phyloP scores from a whole-genome alignment of 768 basidiomycete species.

The Naganishia vishniacii region DNA sequence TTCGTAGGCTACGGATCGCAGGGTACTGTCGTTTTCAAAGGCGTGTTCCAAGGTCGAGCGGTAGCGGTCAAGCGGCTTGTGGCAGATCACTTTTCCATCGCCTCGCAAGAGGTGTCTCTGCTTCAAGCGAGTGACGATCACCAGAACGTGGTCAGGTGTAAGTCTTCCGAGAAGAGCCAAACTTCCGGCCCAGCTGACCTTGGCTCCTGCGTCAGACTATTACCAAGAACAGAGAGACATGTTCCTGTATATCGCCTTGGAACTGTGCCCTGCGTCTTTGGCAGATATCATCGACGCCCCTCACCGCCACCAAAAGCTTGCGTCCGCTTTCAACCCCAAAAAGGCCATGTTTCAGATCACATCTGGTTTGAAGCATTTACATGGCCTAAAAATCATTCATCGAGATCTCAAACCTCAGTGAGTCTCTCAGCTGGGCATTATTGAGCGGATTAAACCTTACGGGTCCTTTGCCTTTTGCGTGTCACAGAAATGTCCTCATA shows the following conservation, averaged over 20 bases:
- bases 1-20: constrained; percentile 82
- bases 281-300: constrained; percentile 54
- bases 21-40: constrained; percentile 90
- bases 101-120: constrained; percentile 84
- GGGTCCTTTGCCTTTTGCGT: too few species aligned
- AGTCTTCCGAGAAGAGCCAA: constrained; percentile 28
- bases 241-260: constrained; percentile 96
- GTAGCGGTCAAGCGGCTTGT: constrained; percentile 97
- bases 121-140: constrained; percentile 97
- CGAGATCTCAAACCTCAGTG: constrained; percentile 93
- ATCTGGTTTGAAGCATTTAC: constrained; percentile 79
- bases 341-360: constrained; percentile 80
- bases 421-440: constrained; percentile 29
- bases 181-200: too few species aligned
- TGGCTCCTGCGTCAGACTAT: constrained; percentile 55
- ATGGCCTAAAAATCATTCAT: constrained; percentile 92
- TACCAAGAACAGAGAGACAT: constrained; percentile 90
- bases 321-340: constrained; percentile 74
- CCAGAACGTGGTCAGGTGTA: constrained; percentile 75
- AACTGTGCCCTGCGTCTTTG: constrained; percentile 55
- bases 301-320: constrained; percentile 57
- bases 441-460: too few species aligned
- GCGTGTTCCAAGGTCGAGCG: constrained; percentile 90
- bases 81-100: constrained; percentile 90
- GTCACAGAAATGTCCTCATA: constrained; percentile 70